Conservation (phyloP, 148 eudicot species). For the Polygonum maritimum region DNA sequence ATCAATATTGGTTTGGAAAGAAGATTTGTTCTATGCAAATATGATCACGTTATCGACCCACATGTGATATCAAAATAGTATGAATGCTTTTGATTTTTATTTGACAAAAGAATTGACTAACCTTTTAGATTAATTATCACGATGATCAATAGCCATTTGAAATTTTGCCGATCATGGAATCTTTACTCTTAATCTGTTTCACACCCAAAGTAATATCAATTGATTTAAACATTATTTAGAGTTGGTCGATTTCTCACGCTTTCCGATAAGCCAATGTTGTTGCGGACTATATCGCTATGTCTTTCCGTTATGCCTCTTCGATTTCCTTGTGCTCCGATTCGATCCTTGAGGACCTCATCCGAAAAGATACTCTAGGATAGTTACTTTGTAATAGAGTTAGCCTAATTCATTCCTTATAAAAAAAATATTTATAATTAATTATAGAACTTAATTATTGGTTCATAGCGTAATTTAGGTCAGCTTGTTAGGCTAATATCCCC, state of each 20-base stretch:
- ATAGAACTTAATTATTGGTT: no score
- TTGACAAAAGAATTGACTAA: neutral
- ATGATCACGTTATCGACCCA: neutral
- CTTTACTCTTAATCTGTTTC: neutral
- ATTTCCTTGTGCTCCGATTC: no score
- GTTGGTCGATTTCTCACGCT: no score
- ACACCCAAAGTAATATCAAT: neutral
- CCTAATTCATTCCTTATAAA: no score
- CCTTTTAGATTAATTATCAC: neutral
- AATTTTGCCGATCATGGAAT: neutral
- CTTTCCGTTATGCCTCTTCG: no score
- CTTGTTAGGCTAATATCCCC: neutral
- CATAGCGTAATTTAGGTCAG: neutral
- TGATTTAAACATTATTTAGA: neutral
- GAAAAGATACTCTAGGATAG: no score
- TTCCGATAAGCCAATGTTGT: no score
- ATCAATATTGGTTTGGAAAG: neutral
- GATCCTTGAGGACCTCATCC: no score
- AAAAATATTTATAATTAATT: no score
- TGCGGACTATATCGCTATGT: no score
- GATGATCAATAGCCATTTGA: neutral
- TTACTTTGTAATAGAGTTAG: no score
- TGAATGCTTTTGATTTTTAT: neutral
- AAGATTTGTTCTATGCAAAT: neutral
- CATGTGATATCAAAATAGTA: neutral